These are phyloP conservation scores for Agaricus subrufescens DNA, from an alignment of 768 basidiomycete genomes.

Conservation along the genomic window DNA sequence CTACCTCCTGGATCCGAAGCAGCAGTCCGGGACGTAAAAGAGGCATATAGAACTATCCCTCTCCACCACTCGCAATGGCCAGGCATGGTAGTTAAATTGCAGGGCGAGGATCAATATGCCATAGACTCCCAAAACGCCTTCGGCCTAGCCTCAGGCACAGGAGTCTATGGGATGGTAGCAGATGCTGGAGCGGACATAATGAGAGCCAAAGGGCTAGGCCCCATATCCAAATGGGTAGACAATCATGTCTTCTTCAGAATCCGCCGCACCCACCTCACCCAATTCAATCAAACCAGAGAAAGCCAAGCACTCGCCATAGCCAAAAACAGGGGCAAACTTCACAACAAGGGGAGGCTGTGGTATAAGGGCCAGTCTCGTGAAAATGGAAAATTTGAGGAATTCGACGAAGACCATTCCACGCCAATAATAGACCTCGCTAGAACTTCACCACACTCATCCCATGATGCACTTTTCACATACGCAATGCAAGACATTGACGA, in stretches of 20 bases:
- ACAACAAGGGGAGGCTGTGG: constrained; percentile 16
- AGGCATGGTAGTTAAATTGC: constrained; percentile 22
- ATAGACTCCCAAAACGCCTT: constrained; percentile 25
- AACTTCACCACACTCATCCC: background rate
- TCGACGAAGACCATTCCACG: constrained; percentile 22
- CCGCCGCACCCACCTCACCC: background rate
- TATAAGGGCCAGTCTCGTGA: constrained; percentile 17
- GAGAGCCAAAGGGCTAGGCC: constrained; percentile 19
- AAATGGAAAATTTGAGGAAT: constrained; percentile 18
- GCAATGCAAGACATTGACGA: constrained; percentile 24
- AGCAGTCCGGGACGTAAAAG: constrained; percentile 30
- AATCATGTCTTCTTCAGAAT: constrained; percentile 22
- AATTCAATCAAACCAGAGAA: background rate
- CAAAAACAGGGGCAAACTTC: background rate
- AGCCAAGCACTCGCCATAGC: background rate
- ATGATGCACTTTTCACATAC: background rate
- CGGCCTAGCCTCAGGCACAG: constrained; percentile 18
- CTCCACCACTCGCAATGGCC: constrained; percentile 32
- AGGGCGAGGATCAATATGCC: constrained; percentile 16
- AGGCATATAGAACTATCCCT: constrained; percentile 34
- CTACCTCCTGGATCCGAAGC: constrained; percentile 20
- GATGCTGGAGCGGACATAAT: constrained; percentile 20
- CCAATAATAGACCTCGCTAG: constrained; percentile 20
- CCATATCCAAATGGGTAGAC: constrained; percentile 26
- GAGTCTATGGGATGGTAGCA: constrained; percentile 20